Evolutionary conservation across 495 filamentous ascomycete genomes (phyloP).

Genomic region (Penicillium macrosclerotiorum): DNA sequence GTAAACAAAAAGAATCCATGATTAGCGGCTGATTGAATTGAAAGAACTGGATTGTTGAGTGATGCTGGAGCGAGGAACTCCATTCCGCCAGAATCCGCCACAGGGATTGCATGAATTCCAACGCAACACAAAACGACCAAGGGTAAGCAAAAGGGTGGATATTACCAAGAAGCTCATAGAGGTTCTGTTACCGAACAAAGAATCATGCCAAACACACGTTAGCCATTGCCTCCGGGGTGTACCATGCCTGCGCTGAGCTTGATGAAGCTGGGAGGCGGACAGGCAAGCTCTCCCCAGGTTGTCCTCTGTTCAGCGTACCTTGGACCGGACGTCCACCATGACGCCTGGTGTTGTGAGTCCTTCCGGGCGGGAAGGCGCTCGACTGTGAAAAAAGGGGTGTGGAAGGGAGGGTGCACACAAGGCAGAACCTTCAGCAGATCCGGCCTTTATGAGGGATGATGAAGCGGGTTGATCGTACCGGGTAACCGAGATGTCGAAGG

Average conservation of each 20-base stretch:
- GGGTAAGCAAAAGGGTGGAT: conserved; percentile 23
- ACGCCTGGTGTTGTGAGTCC: conserved; percentile 48
- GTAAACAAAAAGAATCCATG: conserved; percentile 19
- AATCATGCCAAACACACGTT: conserved; percentile 17
- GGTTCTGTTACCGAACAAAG: conserved; percentile 52
- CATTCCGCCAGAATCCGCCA: background rate
- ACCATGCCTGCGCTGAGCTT: conserved; percentile 5
- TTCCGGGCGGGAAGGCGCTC: conserved; percentile 48
- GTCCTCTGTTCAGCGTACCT: conserved; percentile 44
- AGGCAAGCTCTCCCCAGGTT: conserved; percentile 10
- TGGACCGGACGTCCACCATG: conserved; percentile 53
- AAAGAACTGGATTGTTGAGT: background rate
- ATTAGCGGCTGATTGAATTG: conserved; percentile 14
- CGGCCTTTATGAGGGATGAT: conserved; percentile 29
- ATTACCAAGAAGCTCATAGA: conserved; percentile 86
- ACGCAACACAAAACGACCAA: conserved; percentile 2
- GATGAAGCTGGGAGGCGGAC: conserved; percentile 6
- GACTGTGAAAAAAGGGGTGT: conserved; percentile 41
- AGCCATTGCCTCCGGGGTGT: conserved; percentile 20
- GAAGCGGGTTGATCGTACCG: conserved; percentile 22
- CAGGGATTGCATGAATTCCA: conserved; percentile 1
- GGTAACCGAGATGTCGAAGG: conserved; percentile 8
- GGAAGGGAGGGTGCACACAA: conserved; percentile 29
- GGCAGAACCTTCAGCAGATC: conserved; percentile 39
- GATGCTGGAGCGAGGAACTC: conserved; percentile 8